Conservation (phyloP, 2,329 filamentous ascomycete genomes). For the Dissoconium aciculare region DNA sequence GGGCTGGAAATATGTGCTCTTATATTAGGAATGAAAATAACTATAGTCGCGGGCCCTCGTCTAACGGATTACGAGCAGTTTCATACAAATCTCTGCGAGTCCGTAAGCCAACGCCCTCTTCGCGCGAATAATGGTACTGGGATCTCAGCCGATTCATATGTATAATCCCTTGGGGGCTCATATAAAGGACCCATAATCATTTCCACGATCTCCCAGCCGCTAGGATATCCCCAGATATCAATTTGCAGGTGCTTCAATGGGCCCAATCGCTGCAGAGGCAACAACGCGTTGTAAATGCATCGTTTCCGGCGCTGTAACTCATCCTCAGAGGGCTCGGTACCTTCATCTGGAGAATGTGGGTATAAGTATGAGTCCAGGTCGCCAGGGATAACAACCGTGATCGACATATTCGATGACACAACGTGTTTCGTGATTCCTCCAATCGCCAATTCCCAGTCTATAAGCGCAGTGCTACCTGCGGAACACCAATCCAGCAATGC, state of each 20-base stretch:
- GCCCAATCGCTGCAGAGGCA: not conserved
- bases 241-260: not conserved
- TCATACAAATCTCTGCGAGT: not conserved
- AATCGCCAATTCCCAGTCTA: not conserved
- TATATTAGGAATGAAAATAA: too few relatives aligned
- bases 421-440: not conserved
- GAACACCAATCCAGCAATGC: not conserved
- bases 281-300: not conserved
- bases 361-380: slow-evolving; percentile 1
- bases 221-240: slow-evolving; percentile 1
- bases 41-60: too few relatives aligned
- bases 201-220: slow-evolving; percentile 1
- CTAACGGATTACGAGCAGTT: too few relatives aligned
- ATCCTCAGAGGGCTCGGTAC: not conserved
- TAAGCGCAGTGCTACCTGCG: not conserved
- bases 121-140: slow-evolving; percentile 1
- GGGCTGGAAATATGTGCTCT: too few relatives aligned
- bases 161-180: not conserved
- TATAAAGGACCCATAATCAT: not conserved
- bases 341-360: not conserved
- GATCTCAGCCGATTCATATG: not conserved
- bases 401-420: not conserved
- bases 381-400: not conserved
- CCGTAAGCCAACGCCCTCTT: slow-evolving; percentile 1
- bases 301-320: not conserved